Base-by-base conservation (phyloP, 192 early-diverging fungal genomes). In the Backusella macrospora region DNA sequence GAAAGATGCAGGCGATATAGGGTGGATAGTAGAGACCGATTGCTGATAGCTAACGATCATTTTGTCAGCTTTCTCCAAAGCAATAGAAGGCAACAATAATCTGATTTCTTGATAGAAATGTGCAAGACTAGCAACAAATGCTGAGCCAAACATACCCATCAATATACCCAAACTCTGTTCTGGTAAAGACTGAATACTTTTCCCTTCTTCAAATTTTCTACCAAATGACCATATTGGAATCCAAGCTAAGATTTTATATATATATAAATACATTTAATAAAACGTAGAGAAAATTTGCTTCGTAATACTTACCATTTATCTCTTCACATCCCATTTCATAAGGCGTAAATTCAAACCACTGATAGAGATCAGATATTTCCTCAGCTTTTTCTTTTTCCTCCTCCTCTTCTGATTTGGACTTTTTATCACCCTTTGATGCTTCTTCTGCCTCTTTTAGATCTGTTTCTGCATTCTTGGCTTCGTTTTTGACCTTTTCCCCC, bases 341-440 rank as follows among this genome's bases (percentile, higher is more conserved):
- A 4, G 93, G 93, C 6, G 84, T 91, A 65, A 94, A 83, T 66
- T 95, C 93, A 76, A 94, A 93, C 93, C 93, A 95, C 52, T 92
- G 91, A 72, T 84, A 90, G 65, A 83, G 76, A 70, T 83, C 86
- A 73, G 67, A 34, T 3, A 44, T n/a, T 18, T 79, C 73, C 6
- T 76, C 6, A 9, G 42, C 15, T 44, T 79, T 73, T 9, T 6
- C 34, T 44, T 42, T 23, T 37, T 14, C 52, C 34, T 37, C 74
- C n/a, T 72, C 63, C 29, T 2, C 29, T 34, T 34, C 2, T 34
- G 29, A 34, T 10, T 71, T 62, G 21, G 49, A 42, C 10, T 10
- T 44, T 14, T 74, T 65, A 65, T 15, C 34, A 7, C 4, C 37
- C 13, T 55, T 23, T 47, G 15, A 43, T 44, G 15, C 65, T 10